Conservation (phyloP, 345 rosid species). For the Limnanthes douglasii region DNA sequence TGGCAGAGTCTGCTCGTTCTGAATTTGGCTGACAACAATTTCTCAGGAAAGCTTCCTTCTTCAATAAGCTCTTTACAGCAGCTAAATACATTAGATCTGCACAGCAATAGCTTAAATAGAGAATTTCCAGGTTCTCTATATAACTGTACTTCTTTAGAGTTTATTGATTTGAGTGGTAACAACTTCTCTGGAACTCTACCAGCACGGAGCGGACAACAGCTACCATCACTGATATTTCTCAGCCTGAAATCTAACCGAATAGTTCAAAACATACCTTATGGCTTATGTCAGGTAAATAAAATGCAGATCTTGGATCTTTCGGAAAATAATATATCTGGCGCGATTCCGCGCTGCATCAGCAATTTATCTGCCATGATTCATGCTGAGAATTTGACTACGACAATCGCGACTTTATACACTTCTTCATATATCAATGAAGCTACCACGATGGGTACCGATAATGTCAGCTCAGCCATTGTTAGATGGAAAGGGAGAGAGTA, state of each 20-base stretch:
- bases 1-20: neutral
- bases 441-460: neutral
- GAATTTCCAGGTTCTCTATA: slow-evolving; percentile 16
- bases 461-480: slow-evolving; percentile 7
- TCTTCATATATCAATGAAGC: neutral
- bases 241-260: slow-evolving; percentile 1
- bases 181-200: slow-evolving; percentile 16
- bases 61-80: slow-evolving; percentile 12
- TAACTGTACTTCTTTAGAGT: slow-evolving; percentile 8
- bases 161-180: slow-evolving; percentile 17
- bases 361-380: slow-evolving; percentile 6
- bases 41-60: slow-evolving; percentile 9
- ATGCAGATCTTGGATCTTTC: slow-evolving; percentile 23
- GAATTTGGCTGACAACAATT: slow-evolving; percentile 1
- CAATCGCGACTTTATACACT: too few species aligned
- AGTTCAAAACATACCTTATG: neutral
- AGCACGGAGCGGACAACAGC: slow-evolving; percentile 11
- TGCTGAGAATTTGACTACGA: neutral
- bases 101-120: slow-evolving; percentile 14
- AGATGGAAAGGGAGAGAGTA: slow-evolving; percentile 14
- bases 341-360: slow-evolving; percentile 10
- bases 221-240: neutral
- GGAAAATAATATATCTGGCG: slow-evolving; percentile 12
- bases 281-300: slow-evolving; percentile 1
- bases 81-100: slow-evolving; percentile 14